These are phyloP conservation scores for Komagataella pastoris DNA, from an alignment of 805 yeast species.

Conservation along the genomic window DNA sequence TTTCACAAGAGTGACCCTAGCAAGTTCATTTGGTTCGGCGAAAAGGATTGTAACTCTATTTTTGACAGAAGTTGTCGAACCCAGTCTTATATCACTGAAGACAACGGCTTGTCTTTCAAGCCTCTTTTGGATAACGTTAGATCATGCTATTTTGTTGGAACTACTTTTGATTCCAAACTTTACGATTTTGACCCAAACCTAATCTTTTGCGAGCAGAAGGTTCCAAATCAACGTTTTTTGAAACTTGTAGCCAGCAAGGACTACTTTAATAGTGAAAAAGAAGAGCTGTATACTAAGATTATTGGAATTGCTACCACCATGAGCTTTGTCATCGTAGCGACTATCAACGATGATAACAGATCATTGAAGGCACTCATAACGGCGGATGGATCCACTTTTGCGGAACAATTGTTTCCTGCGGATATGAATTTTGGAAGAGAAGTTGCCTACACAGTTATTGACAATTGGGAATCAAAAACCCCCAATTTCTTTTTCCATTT, in stretches of 20 bases:
- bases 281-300: constrained; percentile 36
- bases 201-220: constrained; percentile 48
- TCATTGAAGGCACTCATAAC: constrained; percentile 61
- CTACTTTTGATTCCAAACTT: constrained; percentile 24
- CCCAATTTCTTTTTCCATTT: constrained; percentile 74
- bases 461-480: constrained; percentile 37
- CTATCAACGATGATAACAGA: constrained; percentile 28
- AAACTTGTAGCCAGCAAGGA: constrained; percentile 35
- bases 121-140: constrained; percentile 37
- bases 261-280: constrained; percentile 27
- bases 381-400: constrained; percentile 63
- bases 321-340: constrained; percentile 63
- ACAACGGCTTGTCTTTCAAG: constrained; percentile 55
- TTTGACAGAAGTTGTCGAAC: constrained; percentile 35
- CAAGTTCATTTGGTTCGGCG: constrained; percentile 60
- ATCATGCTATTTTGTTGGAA: constrained; percentile 57
- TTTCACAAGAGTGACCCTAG: constrained; percentile 48
- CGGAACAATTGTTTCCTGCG: constrained; percentile 71
- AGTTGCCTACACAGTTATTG: constrained; percentile 64
- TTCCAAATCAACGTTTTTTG: constrained; percentile 12
- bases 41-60: constrained; percentile 36
- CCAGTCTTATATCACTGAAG: constrained; percentile 46
- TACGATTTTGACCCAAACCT: constrained; percentile 27
- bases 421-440: constrained; percentile 43
- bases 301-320: constrained; percentile 67